Evolutionary conservation across 2,329 filamentous ascomycete genomes (phyloP).

Genomic region (Alternaria tenuissima): DNA sequence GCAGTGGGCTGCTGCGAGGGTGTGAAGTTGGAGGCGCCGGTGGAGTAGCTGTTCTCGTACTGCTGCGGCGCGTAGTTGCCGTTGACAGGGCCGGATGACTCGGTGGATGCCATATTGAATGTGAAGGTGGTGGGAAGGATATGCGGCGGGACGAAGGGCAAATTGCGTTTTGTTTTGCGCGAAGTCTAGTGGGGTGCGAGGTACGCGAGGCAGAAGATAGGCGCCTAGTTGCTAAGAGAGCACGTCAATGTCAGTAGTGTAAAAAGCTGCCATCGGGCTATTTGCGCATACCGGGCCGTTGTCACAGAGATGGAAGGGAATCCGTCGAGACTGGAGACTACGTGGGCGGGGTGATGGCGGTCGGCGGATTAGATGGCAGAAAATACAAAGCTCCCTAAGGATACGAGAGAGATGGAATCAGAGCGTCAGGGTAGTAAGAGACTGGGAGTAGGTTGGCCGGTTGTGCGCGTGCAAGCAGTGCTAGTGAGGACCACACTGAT

Average conservation of each 20-base stretch:
- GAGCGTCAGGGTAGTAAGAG: constrained; percentile 5
- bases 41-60: constrained; percentile 53
- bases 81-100: constrained; percentile 54
- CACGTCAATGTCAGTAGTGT: constrained; percentile 7
- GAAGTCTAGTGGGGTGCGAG: constrained; percentile 11
- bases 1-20: constrained; percentile 37
- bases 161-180: constrained; percentile 12
- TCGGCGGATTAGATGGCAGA: constrained; percentile 22
- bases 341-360: constrained; percentile 14
- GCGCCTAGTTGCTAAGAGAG: constrained; percentile 12
- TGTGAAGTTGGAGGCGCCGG: constrained; percentile 39
- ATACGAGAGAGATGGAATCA: constrained; percentile 24
- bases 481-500: constrained; percentile 22
- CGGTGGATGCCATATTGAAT: constrained; percentile 47
- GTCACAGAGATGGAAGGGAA: constrained; percentile 22
- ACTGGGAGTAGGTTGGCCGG: constrained; percentile 8
- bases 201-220: constrained; percentile 12
- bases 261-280: constrained; percentile 1
- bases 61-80: constrained; percentile 57
- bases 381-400: constrained; percentile 24
- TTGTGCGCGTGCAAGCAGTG: constrained; percentile 23
- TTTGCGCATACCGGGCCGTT: constrained; percentile 25
- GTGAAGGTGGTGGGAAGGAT: constrained; percentile 19
- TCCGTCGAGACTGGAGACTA: constrained; percentile 10
- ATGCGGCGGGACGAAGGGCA: constrained; percentile 12